Conservation (phyloP, 306 rosid species). For the Rubus idaeus region DNA sequence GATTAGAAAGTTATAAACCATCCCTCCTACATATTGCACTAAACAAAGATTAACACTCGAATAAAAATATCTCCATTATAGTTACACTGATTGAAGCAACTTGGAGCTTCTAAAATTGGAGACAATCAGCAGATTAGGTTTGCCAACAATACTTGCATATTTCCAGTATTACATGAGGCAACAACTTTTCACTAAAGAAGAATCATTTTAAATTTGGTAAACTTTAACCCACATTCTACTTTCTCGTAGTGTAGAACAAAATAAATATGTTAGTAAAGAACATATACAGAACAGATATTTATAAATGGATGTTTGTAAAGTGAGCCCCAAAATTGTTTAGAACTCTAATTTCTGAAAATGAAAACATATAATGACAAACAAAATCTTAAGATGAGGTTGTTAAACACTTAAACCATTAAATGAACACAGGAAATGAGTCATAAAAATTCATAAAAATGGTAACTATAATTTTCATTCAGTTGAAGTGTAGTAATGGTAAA, state of each 20-base stretch:
- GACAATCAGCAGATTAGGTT: neutral
- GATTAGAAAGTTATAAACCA: neutral
- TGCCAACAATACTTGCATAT: neutral
- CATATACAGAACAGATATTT: neutral
- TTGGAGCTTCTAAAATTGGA: neutral
- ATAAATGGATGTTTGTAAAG: neutral
- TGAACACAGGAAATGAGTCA: neutral
- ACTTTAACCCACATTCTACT: neutral
- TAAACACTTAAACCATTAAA: neutral
- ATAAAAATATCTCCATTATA: neutral
- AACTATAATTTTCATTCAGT: neutral
- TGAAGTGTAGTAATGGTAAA: neutral
- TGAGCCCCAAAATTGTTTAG: neutral
- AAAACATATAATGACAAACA: neutral
- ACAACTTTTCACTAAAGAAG: neutral
- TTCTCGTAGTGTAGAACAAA: neutral
- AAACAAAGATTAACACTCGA: neutral
- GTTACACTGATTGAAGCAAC: neutral
- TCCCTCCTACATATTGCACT: neutral
- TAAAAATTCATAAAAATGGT: neutral
- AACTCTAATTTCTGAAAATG: neutral
- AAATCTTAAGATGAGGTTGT: neutral
- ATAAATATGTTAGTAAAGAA: neutral
- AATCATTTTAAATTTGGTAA: neutral
- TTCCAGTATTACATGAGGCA: neutral